phyloP scores from a whole-genome alignment of 129 eudicot genomes.

The Ambrosia artemisiifolia region DNA sequence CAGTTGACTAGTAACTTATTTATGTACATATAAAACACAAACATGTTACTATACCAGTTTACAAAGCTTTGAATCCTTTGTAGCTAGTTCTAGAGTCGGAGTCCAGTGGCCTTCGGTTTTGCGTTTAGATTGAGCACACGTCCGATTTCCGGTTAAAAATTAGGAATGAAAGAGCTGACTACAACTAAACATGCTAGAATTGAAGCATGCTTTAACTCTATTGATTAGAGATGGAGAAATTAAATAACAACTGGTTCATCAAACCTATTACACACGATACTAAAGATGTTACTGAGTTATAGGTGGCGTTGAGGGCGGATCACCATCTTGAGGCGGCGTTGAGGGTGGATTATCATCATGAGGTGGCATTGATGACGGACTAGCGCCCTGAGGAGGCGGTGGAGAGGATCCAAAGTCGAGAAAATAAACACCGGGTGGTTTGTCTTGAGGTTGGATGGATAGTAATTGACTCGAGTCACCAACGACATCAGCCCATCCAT shows the following conservation, averaged over 20 bases:
- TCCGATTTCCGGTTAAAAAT: no score
- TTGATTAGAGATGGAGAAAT: slow-evolving; percentile 16
- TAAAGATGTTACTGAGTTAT: slow-evolving; percentile 2
- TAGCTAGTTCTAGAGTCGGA: no score
- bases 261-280: slow-evolving; percentile 14
- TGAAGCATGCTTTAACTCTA: slow-evolving; percentile 9
- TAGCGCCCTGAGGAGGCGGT: slow-evolving; percentile 21
- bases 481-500: slow-evolving; percentile 96
- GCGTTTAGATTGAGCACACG: no score
- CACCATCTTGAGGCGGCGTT: slow-evolving; percentile 14
- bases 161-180: no score
- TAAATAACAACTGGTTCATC: neutral
- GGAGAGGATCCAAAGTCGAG: slow-evolving; percentile 58
- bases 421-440: slow-evolving; percentile 69
- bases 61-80: no score
- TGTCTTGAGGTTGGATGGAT: slow-evolving; percentile 69
- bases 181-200: slow-evolving; percentile 1
- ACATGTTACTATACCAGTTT: no score
- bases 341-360: slow-evolving; percentile 5
- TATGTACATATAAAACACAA: no score
- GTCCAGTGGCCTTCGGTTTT: no score
- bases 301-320: slow-evolving; percentile 28
- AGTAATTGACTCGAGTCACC: slow-evolving; percentile 84
- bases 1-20: no score
- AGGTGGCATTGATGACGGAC: slow-evolving; percentile 26